Evolutionary conservation across 495 filamentous ascomycete species (phyloP).

Genomic region (Achaetomiella virescens): DNA sequence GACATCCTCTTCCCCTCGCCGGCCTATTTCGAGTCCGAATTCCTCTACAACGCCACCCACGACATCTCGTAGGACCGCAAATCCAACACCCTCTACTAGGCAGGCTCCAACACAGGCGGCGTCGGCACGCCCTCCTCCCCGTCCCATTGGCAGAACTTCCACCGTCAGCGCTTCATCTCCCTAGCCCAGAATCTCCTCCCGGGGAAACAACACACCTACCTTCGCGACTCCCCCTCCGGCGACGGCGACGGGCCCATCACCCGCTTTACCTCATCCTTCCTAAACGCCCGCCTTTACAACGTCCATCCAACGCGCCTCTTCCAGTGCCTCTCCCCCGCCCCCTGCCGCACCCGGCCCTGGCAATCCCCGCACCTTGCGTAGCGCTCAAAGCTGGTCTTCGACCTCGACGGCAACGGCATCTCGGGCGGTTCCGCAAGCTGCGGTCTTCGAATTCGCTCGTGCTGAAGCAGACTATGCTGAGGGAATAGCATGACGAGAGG

Average conservation of each 20-base stretch:
- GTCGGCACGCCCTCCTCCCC: slow-evolving; percentile 24
- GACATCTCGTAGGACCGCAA: slow-evolving; percentile 41
- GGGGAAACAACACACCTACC: slow-evolving; percentile 9
- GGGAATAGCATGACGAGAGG: slow-evolving; percentile 55
- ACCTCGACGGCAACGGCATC: slow-evolving; percentile 53
- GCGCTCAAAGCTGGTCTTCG: slow-evolving; percentile 33
- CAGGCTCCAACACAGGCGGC: slow-evolving; percentile 46
- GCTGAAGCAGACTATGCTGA: slow-evolving; percentile 45
- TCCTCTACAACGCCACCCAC: slow-evolving; percentile 29
- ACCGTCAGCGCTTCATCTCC: slow-evolving; percentile 47
- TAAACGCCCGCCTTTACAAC: slow-evolving; percentile 16
- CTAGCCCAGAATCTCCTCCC: slow-evolving; percentile 22
- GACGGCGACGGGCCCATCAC: slow-evolving; percentile 11
- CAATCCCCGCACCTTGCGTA: slow-evolving; percentile 18
- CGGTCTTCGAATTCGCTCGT: slow-evolving; percentile 36
- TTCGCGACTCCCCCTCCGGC: not conserved
- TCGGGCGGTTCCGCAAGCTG: slow-evolving; percentile 45
- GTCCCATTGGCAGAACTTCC: slow-evolving; percentile 33
- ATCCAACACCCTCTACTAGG: slow-evolving; percentile 42
- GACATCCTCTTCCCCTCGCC: slow-evolving; percentile 37
- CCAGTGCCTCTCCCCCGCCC: not conserved
- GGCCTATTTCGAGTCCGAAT: slow-evolving; percentile 26
- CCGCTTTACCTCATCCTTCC: slow-evolving; percentile 6
- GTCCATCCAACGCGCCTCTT: slow-evolving; percentile 9
- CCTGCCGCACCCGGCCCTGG: slow-evolving; percentile 23